These are phyloP conservation scores for Nowakowskiella sp. DNA, from an alignment of 192 early-diverging fungal species.

Conservation along the genomic window DNA sequence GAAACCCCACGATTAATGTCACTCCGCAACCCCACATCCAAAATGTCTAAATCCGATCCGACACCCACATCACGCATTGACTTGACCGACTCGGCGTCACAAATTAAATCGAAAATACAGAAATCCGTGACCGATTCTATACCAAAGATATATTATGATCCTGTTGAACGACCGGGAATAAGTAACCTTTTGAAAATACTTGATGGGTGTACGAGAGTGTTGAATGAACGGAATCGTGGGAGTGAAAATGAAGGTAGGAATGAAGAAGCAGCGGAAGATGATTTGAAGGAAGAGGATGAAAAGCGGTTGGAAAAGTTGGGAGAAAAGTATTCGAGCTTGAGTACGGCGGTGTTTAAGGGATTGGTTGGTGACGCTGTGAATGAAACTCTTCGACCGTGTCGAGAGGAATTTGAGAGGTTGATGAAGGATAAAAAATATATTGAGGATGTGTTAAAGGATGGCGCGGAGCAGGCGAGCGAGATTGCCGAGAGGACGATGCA, in stretches of 20 bases:
- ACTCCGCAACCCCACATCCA: slow-evolving; percentile 59
- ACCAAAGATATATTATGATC: slow-evolving; percentile 63
- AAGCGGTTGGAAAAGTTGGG: too few relatives aligned
- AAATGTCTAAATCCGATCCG: slow-evolving; percentile 87
- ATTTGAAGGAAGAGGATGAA: slow-evolving; percentile 38
- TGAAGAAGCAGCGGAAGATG: slow-evolving; percentile 15
- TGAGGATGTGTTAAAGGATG: slow-evolving; percentile 50
- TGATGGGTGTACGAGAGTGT: slow-evolving; percentile 24
- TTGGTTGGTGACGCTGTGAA: slow-evolving; percentile 58
- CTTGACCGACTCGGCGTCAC: slow-evolving; percentile 58
- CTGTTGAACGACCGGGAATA: slow-evolving; percentile 64
- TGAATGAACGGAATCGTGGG: background rate
- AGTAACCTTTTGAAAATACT: slow-evolving; percentile 78
- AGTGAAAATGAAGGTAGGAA: slow-evolving; percentile 5
- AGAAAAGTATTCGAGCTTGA: slow-evolving; percentile 26
- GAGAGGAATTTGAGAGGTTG: slow-evolving; percentile 51
- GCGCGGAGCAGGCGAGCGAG: slow-evolving; percentile 53
- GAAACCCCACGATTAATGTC: slow-evolving; percentile 77
- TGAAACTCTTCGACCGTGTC: slow-evolving; percentile 53
- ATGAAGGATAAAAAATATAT: slow-evolving; percentile 53
- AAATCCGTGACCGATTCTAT: slow-evolving; percentile 63
- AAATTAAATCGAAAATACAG: slow-evolving; percentile 60
- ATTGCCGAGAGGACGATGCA: slow-evolving; percentile 53
- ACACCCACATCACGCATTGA: slow-evolving; percentile 66
- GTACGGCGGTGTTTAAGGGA: slow-evolving; percentile 67